A percentile compares a stretch with the other conserved stretches of the same genome.
phyloP scores from a whole-genome alignment of 1,139 yeast species.

The Magnusiomyces fungicola region DNA sequence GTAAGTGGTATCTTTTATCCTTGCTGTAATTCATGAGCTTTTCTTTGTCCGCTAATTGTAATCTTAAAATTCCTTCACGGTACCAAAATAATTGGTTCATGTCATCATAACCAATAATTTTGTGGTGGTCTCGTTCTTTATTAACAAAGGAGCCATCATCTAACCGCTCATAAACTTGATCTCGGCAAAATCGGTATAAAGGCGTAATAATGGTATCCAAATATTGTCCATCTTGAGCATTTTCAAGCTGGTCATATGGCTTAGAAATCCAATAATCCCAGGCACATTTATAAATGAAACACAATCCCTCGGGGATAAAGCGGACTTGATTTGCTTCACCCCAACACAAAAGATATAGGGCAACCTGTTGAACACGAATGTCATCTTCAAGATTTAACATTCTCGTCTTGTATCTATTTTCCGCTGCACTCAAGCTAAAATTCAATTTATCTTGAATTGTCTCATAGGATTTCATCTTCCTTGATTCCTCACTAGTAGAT shows the following conservation, averaged over 20 bases:
- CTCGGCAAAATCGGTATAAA: constrained; percentile 52
- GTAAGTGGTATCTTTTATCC: constrained; percentile 40
- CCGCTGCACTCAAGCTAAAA: constrained; percentile 40
- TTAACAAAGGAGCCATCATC: constrained; percentile 41
- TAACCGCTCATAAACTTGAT: constrained; percentile 40
- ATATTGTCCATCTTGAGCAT: constrained; percentile 33
- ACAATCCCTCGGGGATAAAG: constrained; percentile 79
- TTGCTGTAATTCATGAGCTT: constrained; percentile 41
- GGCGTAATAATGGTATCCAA: constrained; percentile 71
- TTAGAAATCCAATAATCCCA: constrained; percentile 48
- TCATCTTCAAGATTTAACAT: constrained; percentile 49
- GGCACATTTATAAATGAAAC: constrained; percentile 74
- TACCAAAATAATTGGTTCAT: constrained; percentile 83
- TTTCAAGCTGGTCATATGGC: constrained; percentile 25
- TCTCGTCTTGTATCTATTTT: constrained; percentile 45
- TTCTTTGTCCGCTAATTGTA: constrained; percentile 36
- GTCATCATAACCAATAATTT: constrained; percentile 78
- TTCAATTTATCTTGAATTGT: constrained; percentile 15
- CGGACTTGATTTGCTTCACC: constrained; percentile 82
- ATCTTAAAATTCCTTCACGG: constrained; percentile 48
- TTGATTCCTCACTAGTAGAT: constrained; percentile 1
- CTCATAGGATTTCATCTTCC: constrained; percentile 28
- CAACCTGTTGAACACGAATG: constrained; percentile 58
- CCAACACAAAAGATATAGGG: constrained; percentile 71
- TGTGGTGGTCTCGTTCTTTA: constrained; percentile 58